A percentile compares a stretch with the other conserved stretches of the same genome.
Evolutionary conservation across 164 flowering plant genomes (phyloP).

Genomic region (Paratinospora sagittata): DNA sequence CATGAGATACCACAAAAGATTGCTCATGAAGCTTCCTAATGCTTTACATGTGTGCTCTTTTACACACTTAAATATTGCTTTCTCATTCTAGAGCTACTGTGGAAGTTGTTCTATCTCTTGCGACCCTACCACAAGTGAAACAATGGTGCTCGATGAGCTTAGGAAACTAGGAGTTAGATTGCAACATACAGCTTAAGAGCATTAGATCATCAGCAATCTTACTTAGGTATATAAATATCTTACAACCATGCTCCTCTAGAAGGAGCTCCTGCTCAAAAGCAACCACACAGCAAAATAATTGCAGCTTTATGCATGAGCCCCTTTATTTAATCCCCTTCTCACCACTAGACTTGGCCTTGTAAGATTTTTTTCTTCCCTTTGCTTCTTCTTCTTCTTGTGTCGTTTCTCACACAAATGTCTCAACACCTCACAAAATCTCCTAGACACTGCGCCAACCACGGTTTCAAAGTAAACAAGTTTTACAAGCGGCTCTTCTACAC

Average conservation of each 20-base stretch:
- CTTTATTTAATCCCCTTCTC: conserved; percentile 8
- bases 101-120: too few species aligned
- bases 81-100: background rate
- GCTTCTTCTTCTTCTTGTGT: background rate
- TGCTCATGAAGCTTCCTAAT: background rate
- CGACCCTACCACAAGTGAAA: background rate
- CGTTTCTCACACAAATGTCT: conserved; percentile 22
- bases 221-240: background rate
- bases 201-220: too few species aligned
- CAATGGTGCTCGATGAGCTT: background rate
- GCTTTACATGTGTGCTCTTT: background rate
- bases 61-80: background rate
- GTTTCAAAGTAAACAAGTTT: conserved; percentile 16
- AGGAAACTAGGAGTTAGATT: background rate
- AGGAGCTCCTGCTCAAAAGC: conserved; percentile 14
- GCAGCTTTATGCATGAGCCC: conserved; percentile 6
- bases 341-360: conserved; percentile 1
- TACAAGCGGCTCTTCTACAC: conserved; percentile 20
- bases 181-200: background rate
- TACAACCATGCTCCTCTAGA: background rate
- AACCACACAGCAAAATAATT: conserved; percentile 13
- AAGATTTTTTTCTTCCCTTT: background rate
- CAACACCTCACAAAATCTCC: conserved; percentile 15
- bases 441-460: conserved; percentile 27
- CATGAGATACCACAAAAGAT: background rate